Percentiles rank a stretch among this genome's conserved stretches.
Conservation (phyloP, 441 rosid genomes). For the Gossypium trilobum region DNA sequence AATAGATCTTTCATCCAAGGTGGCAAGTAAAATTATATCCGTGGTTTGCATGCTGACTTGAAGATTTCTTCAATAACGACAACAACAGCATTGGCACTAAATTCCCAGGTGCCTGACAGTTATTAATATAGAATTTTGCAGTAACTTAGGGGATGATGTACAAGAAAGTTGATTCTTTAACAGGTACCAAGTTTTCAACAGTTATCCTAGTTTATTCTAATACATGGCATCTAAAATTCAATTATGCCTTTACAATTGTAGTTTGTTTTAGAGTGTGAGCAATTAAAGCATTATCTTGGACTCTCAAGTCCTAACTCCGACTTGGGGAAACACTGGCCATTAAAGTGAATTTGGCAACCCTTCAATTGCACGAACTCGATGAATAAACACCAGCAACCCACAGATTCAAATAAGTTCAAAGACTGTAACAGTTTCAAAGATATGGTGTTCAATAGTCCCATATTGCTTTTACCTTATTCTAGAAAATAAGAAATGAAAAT, state of each 20-base stretch:
- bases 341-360: neutral
- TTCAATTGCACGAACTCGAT: neutral
- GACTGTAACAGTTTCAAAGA: neutral
- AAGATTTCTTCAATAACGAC: neutral
- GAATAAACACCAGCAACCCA: neutral
- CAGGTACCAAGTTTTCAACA: neutral
- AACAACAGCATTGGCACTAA: neutral
- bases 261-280: neutral
- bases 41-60: neutral
- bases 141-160: neutral
- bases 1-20: neutral
- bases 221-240: neutral
- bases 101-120: neutral
- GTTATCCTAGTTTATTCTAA: neutral
- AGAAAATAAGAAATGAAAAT: neutral
- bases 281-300: neutral
- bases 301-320: neutral
- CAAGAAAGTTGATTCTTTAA: neutral
- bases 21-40: neutral
- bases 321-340: neutral
- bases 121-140: neutral
- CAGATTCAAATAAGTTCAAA: neutral
- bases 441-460: neutral
- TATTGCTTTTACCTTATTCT: neutral
- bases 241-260: neutral